phyloP scores from a whole-genome alignment of 1,284 basidiomycete species.

The Meira nashicola region DNA sequence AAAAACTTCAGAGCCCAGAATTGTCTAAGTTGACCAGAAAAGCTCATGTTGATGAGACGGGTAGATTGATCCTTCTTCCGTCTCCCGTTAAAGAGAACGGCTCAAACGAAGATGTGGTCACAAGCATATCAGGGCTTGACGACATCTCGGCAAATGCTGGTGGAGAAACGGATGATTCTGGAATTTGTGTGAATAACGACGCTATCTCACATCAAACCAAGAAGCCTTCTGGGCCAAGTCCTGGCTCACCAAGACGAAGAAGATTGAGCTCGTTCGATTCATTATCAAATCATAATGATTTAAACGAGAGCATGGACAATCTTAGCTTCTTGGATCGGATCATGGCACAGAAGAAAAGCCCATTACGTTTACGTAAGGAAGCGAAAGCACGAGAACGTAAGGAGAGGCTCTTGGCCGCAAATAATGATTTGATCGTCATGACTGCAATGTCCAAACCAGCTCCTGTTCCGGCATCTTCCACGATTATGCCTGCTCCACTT shows the following conservation, averaged over 20 bases:
- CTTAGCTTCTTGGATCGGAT: slow-evolving; percentile 46
- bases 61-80: background rate
- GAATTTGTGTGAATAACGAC: slow-evolving; percentile 21
- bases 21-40: background rate
- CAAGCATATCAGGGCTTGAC: background rate
- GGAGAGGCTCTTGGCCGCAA: slow-evolving; percentile 8
- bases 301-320: slow-evolving; percentile 37
- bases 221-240: no score
- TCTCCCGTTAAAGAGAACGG: background rate
- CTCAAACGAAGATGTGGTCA: background rate
- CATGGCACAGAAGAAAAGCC: slow-evolving; percentile 45
- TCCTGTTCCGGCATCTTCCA: background rate
- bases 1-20: background rate
- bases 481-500: background rate
- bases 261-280: no score
- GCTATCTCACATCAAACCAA: background rate
- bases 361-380: slow-evolving; percentile 36
- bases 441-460: background rate
- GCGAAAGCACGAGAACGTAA: slow-evolving; percentile 31
- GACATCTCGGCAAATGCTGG: background rate
- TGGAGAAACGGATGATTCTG: slow-evolving; percentile 24
- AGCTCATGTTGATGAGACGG: background rate
- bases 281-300: slow-evolving; percentile 11
- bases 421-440: slow-evolving; percentile 9
- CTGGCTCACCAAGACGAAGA: no score